Base-by-base conservation (phyloP, 805 yeast genomes). In the Lachancea sp. region DNA sequence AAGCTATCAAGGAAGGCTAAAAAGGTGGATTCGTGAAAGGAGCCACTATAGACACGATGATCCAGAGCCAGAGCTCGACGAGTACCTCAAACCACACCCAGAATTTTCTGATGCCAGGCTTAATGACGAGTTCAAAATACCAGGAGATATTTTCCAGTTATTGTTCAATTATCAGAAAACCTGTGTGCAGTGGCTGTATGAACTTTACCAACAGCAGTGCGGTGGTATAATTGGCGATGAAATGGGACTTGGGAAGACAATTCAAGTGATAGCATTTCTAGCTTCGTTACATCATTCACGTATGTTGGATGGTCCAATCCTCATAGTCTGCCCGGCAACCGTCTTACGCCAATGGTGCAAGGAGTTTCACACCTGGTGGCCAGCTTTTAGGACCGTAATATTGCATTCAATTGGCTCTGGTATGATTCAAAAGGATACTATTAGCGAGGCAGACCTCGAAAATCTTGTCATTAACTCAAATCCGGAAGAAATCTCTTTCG, bases 201-300 rank as follows among this genome's bases (percentile, higher is more conserved):
- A 92, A 56, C 67, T 92, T n/a, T 81, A 84, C 53, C 71, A 78
- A 16, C 97, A 92, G 59, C 78, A 76, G 36, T 82, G 89, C 2
- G 98, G 98, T 2, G 98, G 98, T 0, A 92, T 92, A 17, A 73
- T 92, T 29, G 97, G 97, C 19, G 98, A 92, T 62, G 98, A 92
- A 60, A 92, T 92, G 98, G 98, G 98, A 0, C 64, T 92, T 13
- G 98, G 98, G 2, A 92, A 92, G 56, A 92, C 98, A 0, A 83
- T 92, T 37, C 97, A 92, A 57, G 75, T 92, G 7, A 87, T 88
- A 32, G 78, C 97, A 1, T 92, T 90, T 59, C 55, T 92, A 7
- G 97, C 97, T 0, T 92, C 95, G 0, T 67, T 92, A 29, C 96
- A 89, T 54, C 84, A 88, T 58, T 83, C 94, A 13, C 79, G 82